Base-by-base conservation (phyloP, 2,329 filamentous ascomycete species). In the Colletotrichum lupini region DNA sequence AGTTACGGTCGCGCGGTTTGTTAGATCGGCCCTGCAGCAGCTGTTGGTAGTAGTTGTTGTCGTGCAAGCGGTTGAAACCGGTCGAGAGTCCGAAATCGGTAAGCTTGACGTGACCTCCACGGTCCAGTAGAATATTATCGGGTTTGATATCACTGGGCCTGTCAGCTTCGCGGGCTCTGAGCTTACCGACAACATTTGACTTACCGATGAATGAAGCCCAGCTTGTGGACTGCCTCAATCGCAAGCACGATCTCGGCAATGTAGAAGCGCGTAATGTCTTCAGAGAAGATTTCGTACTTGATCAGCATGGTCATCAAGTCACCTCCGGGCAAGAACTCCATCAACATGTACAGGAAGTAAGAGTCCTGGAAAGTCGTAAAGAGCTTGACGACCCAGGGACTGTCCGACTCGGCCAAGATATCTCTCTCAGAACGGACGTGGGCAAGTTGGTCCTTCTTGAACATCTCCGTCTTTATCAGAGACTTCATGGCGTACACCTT, bases 261-360 rank as follows among this genome's bases (percentile, higher is more conserved):
- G 85, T 99, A 99, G 85, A 99, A 99, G 22, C 97, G 92, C 35
- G 97, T 99, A 77, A 99, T 98, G 77, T 99, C 97, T 83, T 98
- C 96, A 0, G 95, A 97, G 83, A 99, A 99, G 82, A 99, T 98
- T 83, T 99, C 97, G 81, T 99, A 99, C 88, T 98, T 99, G 87
- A 99, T 99, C 77, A 99, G 88, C 97, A 99, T 99, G 4, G 97
- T 99, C 97, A 99, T 99, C 82, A 99, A 84, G 86, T 99, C 97
- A 83, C 97, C 97, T 83, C 97, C 97, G 8, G 97, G 97, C 83
- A 99, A 89, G 85, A 98, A 99, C 85, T 99, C 97, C 97, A 99
- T 99, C 74, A 99, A 88, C 92, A 99, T 97, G 87, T 99, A 99
- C 46, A 99, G 87, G 86, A 98, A 99, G 77, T 97, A 96, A 58